Percentiles rank a stretch among this genome's conserved stretches.
Evolutionary conservation across 805 yeast species (phyloP).

Genomic region (Jamesozyma rosinii): DNA sequence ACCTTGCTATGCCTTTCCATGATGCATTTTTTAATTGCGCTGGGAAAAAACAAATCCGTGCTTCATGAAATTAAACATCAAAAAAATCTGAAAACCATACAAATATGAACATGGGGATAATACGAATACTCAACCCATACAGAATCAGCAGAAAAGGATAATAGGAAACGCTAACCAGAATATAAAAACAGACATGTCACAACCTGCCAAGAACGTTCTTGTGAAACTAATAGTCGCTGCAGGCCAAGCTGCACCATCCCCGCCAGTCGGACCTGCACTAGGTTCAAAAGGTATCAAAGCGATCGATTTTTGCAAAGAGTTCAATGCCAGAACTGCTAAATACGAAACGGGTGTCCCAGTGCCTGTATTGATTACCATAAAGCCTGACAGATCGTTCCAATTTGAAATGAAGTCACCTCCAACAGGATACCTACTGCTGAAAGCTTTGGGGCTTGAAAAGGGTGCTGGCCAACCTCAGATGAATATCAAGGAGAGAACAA

Average conservation of each 20-base stretch:
- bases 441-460: constrained; percentile 62
- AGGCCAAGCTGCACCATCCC: constrained; percentile 96
- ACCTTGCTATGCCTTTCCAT: no score
- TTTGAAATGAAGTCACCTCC: constrained; percentile 89
- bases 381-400: constrained; percentile 83
- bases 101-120: no score
- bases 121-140: no score
- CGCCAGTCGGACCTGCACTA: constrained; percentile 97
- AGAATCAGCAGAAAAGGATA: no score
- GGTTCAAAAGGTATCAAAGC: constrained; percentile 99
- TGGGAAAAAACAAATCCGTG: no score
- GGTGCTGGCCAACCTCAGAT: constrained; percentile 56
- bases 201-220: constrained; percentile 48
- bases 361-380: constrained; percentile 75
- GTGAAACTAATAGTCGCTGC: constrained; percentile 92
- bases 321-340: constrained; percentile 91
- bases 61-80: no score
- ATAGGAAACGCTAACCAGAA: no score
- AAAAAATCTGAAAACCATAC: no score
- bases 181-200: constrained; percentile 27
- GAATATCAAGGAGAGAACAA: constrained; percentile 24
- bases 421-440: constrained; percentile 73
- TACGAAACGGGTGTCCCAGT: constrained; percentile 80
- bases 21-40: no score
- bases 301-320: constrained; percentile 95